phyloP scores from a whole-genome alignment of 164 flowering plant species.

The Magnolia sinica region DNA sequence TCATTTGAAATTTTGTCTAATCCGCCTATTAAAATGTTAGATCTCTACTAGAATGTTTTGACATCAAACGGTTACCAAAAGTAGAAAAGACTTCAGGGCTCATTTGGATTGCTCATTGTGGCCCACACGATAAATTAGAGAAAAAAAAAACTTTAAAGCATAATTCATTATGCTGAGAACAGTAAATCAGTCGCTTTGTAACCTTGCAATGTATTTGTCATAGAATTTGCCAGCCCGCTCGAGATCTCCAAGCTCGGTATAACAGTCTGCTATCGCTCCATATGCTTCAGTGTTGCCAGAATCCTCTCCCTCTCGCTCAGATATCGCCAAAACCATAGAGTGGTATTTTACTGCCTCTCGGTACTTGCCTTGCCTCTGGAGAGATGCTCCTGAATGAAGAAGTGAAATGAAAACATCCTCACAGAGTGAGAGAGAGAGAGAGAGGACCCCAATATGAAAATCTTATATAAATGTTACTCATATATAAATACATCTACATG shows the following conservation, averaged over 20 bases:
- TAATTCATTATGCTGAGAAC: neutral
- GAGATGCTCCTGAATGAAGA: slow-evolving; percentile 66
- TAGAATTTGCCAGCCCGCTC: slow-evolving; percentile 79
- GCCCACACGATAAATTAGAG: too few relatives aligned
- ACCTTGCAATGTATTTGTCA: slow-evolving; percentile 74
- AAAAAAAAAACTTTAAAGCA: neutral
- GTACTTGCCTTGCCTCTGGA: slow-evolving; percentile 81
- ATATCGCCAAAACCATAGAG: slow-evolving; percentile 70
- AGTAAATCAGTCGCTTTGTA: slow-evolving; percentile 52
- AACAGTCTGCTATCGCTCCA: slow-evolving; percentile 96
- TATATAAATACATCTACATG: too few relatives aligned
- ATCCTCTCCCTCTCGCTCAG: slow-evolving; percentile 62
- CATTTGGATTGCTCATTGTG: neutral
- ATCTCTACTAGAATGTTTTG: too few relatives aligned
- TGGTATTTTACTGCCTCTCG: slow-evolving; percentile 86
- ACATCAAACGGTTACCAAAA: neutral
- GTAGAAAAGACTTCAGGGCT: neutral
- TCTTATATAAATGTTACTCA: too few relatives aligned
- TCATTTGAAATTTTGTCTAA: too few relatives aligned
- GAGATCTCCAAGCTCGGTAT: slow-evolving; percentile 93
- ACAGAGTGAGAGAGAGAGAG: too few relatives aligned
- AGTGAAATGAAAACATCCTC: neutral
- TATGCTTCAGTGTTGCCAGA: slow-evolving; percentile 93
- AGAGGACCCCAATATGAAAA: neutral
- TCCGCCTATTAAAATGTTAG: too few relatives aligned